A percentile compares a stretch with the other conserved stretches of the same genome.
Conservation (phyloP, 306 rosid genomes). For the Dicorynia guianensis region DNA sequence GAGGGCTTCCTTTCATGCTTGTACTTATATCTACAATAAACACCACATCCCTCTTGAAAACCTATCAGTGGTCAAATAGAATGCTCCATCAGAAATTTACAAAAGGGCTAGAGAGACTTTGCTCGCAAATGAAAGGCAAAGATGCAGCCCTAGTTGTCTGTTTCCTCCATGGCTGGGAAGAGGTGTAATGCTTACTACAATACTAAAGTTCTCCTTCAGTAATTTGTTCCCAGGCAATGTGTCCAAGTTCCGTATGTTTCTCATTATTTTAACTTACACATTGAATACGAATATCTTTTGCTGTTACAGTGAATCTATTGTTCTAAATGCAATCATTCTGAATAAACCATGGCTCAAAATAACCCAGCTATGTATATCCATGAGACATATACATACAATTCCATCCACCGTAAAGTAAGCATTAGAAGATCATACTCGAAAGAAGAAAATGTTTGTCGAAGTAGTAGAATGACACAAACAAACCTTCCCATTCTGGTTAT, state of each 20-base stretch:
- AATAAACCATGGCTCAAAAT: not conserved
- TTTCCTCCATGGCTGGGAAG: too few relatives aligned
- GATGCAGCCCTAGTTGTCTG: not conserved
- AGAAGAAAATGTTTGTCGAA: not conserved
- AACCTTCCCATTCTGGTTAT: conserved; percentile 67
- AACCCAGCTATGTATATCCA: conserved; percentile 22
- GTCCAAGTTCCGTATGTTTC: conserved; percentile 25
- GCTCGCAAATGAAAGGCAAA: conserved; percentile 28
- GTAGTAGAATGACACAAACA: conserved; percentile 33
- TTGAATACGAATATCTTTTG: conserved; percentile 25
- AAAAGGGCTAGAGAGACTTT: not conserved
- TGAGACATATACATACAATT: conserved; percentile 23
- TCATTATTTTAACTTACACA: not conserved
- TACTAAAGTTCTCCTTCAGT: too few relatives aligned
- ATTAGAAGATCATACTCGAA: not conserved
- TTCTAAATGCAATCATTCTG: conserved; percentile 11
- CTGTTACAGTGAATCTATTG: conserved; percentile 2
- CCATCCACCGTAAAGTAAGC: conserved; percentile 28
- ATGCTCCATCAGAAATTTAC: not conserved
- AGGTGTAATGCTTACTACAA: not conserved
- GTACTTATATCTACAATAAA: conserved; percentile 80
- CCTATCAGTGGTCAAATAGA: conserved; percentile 55
- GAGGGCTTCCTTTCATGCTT: conserved; percentile 87
- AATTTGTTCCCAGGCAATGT: not conserved
- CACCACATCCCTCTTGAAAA: conserved; percentile 77